Percentiles rank a stretch among this genome's conserved stretches.
These are phyloP conservation scores for Handroanthus guayacan DNA, from an alignment of 257 asterid genomes.

Conservation along the genomic window DNA sequence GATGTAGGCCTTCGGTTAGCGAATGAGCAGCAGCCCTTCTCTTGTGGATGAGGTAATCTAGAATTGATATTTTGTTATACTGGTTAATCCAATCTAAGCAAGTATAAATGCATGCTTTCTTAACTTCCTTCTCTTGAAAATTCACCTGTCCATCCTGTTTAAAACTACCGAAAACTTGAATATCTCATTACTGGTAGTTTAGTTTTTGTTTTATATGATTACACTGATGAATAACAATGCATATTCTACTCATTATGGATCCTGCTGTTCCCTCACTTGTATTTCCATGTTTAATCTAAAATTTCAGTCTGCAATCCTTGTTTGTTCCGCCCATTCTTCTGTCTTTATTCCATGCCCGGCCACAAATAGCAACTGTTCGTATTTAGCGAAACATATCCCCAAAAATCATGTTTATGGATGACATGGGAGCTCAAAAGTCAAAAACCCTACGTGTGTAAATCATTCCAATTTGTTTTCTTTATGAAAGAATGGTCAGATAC, in stretches of 20 bases:
- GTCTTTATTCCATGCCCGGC: slow-evolving; percentile 1
- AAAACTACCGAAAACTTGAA: slow-evolving; percentile 2
- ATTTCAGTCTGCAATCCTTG: slow-evolving; percentile 34
- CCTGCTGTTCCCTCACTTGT: not conserved
- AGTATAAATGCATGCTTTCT: not conserved
- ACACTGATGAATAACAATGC: not conserved
- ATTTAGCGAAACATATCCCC: not conserved
- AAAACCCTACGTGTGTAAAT: no score
- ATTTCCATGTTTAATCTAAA: not conserved
- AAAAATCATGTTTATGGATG: not conserved
- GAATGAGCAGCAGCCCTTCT: slow-evolving; percentile 27
- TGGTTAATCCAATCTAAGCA: not conserved
- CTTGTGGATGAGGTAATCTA: slow-evolving; percentile 21
- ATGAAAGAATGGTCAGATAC: not conserved
- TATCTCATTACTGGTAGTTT: slow-evolving; percentile 2
- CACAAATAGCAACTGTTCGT: not conserved
- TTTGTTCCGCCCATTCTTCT: slow-evolving; percentile 39
- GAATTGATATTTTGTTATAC: not conserved
- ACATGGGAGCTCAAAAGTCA: no score
- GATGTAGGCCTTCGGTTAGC: slow-evolving; percentile 51
- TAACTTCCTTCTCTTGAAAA: not conserved
- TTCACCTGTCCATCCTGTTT: not conserved
- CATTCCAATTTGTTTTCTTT: not conserved
- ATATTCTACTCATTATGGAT: not conserved
- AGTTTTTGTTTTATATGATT: slow-evolving; percentile 7